Percentiles rank a stretch among this genome's conserved stretches.
Conservation (phyloP, 768 basidiomycete genomes). For the Sutorius australiensis region DNA sequence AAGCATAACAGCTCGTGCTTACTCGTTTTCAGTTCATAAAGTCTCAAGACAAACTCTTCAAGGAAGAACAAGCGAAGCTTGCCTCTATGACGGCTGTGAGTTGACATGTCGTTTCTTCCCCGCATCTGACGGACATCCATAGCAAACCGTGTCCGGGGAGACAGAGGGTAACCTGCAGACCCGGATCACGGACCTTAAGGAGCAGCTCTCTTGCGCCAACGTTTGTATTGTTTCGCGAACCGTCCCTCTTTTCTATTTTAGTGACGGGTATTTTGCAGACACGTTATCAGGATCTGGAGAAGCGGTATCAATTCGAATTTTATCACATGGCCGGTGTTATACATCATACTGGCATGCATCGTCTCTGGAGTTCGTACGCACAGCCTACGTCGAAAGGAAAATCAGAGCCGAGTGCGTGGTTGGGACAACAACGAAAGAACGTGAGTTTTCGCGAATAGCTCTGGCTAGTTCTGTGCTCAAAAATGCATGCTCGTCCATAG, state of each 20-base stretch:
- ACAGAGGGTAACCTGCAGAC: conserved; percentile 62
- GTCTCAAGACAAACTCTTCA: conserved; percentile 84
- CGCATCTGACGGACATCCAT: conserved; percentile 2
- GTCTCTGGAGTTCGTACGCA: conserved; percentile 57
- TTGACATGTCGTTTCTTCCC: conserved; percentile 4
- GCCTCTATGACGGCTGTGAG: conserved; percentile 45
- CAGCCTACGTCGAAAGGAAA: conserved; percentile 41
- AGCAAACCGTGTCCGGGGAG: conserved; percentile 63
- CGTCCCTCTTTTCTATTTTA: not conserved
- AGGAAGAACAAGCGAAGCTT: conserved; percentile 69
- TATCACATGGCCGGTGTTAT: conserved; percentile 76
- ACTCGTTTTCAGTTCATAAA: conserved; percentile 74
- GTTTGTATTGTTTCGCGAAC: conserved; percentile 27
- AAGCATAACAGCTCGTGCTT: not conserved
- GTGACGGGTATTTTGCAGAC: conserved; percentile 34
- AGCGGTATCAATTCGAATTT: conserved; percentile 71
- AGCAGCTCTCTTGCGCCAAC: conserved; percentile 58
- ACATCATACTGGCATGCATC: conserved; percentile 66
- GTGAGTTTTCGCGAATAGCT: conserved; percentile 12
- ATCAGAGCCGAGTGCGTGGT: conserved; percentile 61
- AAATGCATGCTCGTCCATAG: conserved; percentile 6
- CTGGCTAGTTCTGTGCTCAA: not conserved
- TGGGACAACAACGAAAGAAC: conserved; percentile 61
- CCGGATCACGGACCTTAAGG: conserved; percentile 62
- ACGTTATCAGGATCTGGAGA: conserved; percentile 50